Base-by-base conservation (phyloP, 192 early-diverging fungal species). In the Umbelopsis vinacea region DNA sequence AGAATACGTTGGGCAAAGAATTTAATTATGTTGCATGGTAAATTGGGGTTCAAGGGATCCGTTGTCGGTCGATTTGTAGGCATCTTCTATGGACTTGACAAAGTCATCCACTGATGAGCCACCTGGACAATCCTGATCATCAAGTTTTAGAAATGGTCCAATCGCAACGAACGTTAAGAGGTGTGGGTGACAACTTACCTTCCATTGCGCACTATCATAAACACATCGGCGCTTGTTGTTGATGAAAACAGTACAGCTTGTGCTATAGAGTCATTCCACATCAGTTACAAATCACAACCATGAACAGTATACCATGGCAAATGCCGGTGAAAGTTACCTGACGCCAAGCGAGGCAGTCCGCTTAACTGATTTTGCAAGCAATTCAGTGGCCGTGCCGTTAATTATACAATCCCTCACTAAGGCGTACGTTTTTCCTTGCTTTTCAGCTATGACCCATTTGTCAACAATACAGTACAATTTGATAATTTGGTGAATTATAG, bases 191-290 rank as follows among this genome's bases (percentile, higher is more conserved):
- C 37, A 35, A 52, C 50, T 46, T 74, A 74, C 73, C 37, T 53
- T 70, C 86, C 83, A 87, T 3, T 85, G 87, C 11, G 4, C 17
- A n/a, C 81, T 81, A 68, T 92, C 91, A 29, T 85, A 74, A 2
- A 90, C 85, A 75, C 91, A 92, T 15, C 87, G 76, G 40, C 66
- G 79, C 74, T 85, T 84, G 33, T 86, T 81, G 43, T 87, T 71
- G 29, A 92, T 83, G 71, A 78, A 85, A 33, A 92, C 81, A 2
- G 89, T 90, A 33, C 89, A 89, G 71, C 88, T 89, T 14, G 50
- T 71, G 24, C 69, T 75, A 35, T 10, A 24, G 14, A 43, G 11
- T 1, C 1, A 43, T 43, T 35, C 7, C 6, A 67, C 45, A 33
- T 21, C 1, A 8, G 29, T 46, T 40, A 68, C 0, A 52, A 46